phyloP scores from a whole-genome alignment of 345 rosid species.

The Dipteronia sinensis region DNA sequence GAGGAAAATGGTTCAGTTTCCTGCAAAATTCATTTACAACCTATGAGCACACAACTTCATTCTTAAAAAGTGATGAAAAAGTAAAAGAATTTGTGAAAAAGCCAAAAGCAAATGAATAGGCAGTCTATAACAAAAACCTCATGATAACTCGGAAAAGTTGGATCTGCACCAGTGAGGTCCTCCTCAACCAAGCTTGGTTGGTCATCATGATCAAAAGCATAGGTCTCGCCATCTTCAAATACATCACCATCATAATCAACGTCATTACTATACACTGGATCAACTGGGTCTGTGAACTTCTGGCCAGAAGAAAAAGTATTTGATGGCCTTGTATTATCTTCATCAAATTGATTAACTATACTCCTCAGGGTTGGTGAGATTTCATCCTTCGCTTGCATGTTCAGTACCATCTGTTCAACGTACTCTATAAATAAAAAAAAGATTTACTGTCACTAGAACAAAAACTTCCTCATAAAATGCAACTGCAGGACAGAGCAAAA shows the following conservation, averaged over 20 bases:
- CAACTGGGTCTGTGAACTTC: conserved; percentile 42
- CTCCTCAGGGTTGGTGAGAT: conserved; percentile 72
- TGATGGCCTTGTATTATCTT: conserved; percentile 61
- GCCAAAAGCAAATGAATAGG: conserved; percentile 6
- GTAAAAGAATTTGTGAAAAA: neutral
- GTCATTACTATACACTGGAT: conserved; percentile 37
- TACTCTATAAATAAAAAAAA: conserved; percentile 46
- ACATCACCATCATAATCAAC: conserved; percentile 48
- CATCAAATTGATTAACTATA: conserved; percentile 70
- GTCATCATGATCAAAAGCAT: conserved; percentile 56
- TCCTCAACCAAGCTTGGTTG: conserved; percentile 52
- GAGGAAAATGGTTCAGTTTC: conserved; percentile 50
- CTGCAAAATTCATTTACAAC: conserved; percentile 39
- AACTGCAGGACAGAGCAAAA: conserved; percentile 4
- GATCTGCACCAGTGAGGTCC: conserved; percentile 43
- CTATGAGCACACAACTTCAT: conserved; percentile 10
- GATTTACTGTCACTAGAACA: conserved; percentile 5
- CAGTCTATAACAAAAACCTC: conserved; percentile 50
- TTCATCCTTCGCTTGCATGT: conserved; percentile 64
- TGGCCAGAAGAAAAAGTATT: conserved; percentile 53
- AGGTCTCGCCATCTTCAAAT: conserved; percentile 50
- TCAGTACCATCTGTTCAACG: conserved; percentile 66
- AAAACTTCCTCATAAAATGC: neutral
- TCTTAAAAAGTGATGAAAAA: neutral
- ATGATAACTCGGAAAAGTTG: conserved; percentile 48